Base-by-base conservation (phyloP, 23 red algal species). In the Gracilaria domingensis region DNA sequence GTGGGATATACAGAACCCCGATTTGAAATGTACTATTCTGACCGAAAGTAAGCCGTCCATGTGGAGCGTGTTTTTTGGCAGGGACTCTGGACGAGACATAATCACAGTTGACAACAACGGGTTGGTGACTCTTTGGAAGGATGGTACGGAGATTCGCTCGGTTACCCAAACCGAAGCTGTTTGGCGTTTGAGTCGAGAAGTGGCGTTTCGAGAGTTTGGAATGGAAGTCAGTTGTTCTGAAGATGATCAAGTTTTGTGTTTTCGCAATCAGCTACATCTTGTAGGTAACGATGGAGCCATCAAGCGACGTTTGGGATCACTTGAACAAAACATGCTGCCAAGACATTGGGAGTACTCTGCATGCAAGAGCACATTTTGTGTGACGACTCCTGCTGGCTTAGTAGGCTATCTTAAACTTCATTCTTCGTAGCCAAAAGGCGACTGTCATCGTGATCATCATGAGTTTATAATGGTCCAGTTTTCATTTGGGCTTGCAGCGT, bases 41-140 rank as follows among this genome's bases (percentile, higher is more conserved):
- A 67, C 62, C 2, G 62, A 67, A 16, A 25, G 62, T 12, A 67
- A 29, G 6, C 16, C 8, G 9, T 11, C 62, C 62, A 67, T 67
- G n/a, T 67, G 62, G 62, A 67, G 62, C 62, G 62, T 67, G 62
- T 67, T 67, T 30, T 67, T 67, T 25, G 62, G 62, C 9, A 67
- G 33, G 24, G 62, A 67, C 17, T 67, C 62, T 32, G 62, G 62
- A 67, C 1, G 62, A 67, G 62, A 67, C 14, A 67, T 67, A 8
- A 32, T 67, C 62, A 67, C 62, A 25, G 62, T 67, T 67, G 2
- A 2, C 33, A 25, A 67, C 62, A 30, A 67, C 33, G 16, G 33
- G 62, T 34, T 2, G 26, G 62, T 67, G 9, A 36, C 62, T 67
- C 33, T 67, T 32, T 67, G 62, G 62, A 11, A 67, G 62, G 62